Evolutionary conservation across 2,329 filamentous ascomycete species (phyloP).

Genomic region (Colletotrichum eremochloae): DNA sequence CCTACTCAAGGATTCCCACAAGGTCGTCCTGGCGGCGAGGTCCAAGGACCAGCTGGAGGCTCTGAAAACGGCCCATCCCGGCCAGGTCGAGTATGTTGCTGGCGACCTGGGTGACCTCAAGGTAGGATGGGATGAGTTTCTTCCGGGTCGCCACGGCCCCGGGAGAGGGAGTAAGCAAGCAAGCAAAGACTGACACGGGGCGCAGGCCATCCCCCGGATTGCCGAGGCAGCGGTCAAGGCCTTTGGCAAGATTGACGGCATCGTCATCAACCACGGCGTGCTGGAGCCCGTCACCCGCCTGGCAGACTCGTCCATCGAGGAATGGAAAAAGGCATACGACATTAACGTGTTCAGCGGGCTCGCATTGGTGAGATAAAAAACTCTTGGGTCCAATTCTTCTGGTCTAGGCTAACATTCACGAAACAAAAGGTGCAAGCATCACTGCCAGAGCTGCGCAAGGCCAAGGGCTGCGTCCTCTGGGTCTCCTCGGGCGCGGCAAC

Average conservation of each 20-base stretch:
- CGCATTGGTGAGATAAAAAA: conserved; percentile 71
- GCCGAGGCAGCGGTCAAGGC: conserved; percentile 74
- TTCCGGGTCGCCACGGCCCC: too few relatives aligned
- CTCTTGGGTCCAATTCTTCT: too few relatives aligned
- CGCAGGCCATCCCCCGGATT: conserved; percentile 69
- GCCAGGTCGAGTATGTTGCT: conserved; percentile 67
- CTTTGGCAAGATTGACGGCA: conserved; percentile 81
- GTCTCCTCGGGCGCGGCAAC: conserved; percentile 83
- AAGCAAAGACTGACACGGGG: not conserved
- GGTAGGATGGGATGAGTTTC: conserved; percentile 51
- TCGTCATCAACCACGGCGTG: conserved; percentile 90
- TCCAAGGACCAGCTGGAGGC: conserved; percentile 62
- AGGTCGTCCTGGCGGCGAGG: conserved; percentile 70
- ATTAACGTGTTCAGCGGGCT: conserved; percentile 90
- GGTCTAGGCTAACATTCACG: conserved; percentile 12
- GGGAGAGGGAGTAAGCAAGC: not conserved
- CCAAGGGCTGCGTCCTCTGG: conserved; percentile 80
- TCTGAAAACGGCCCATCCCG: conserved; percentile 65
- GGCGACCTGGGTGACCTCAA: conserved; percentile 68
- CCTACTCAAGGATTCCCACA: conserved; percentile 67
- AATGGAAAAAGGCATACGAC: conserved; percentile 83
- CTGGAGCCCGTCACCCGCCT: conserved; percentile 82
- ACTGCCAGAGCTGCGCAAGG: conserved; percentile 75
- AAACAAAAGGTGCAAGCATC: conserved; percentile 75
- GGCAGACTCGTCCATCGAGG: conserved; percentile 74